Evolutionary conservation across 2,329 filamentous ascomycete species (phyloP).

Genomic region (Phialophora macrospora): DNA sequence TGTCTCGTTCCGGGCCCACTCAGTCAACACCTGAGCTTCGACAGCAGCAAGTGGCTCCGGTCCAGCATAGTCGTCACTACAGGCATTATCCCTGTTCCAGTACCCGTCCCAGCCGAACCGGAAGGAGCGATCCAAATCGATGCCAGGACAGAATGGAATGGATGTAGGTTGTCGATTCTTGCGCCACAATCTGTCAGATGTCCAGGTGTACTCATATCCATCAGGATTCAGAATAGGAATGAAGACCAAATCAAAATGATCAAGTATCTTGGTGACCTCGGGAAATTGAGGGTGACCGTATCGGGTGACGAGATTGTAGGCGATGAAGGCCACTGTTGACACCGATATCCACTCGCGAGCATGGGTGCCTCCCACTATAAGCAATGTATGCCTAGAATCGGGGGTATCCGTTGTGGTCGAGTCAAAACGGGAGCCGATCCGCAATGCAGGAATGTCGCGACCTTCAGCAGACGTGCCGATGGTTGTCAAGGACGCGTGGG

Average conservation of each 20-base stretch:
- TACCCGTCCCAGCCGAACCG: constrained; percentile 80
- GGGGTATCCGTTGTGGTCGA: constrained; percentile 49
- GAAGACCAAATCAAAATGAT: constrained; percentile 85
- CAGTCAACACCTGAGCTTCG: constrained; percentile 74
- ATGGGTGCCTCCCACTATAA: constrained; percentile 85
- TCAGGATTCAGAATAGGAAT: constrained; percentile 91
- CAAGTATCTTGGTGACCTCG: constrained; percentile 74
- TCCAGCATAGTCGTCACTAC: constrained; percentile 88
- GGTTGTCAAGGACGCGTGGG: constrained; percentile 72
- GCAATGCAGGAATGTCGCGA: constrained; percentile 80
- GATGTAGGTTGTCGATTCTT: constrained; percentile 88
- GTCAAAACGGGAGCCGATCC: constrained; percentile 65
- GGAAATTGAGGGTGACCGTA: constrained; percentile 70
- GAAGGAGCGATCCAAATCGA: constrained; percentile 89
- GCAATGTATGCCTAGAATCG: constrained; percentile 69
- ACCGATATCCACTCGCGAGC: constrained; percentile 96
- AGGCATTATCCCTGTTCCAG: constrained; percentile 73
- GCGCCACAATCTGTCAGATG: constrained; percentile 88
- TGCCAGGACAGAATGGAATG: constrained; percentile 79
- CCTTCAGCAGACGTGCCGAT: constrained; percentile 89
- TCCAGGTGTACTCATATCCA: constrained; percentile 93
- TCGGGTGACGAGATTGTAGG: constrained; percentile 82
- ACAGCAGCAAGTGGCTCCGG: constrained; percentile 80
- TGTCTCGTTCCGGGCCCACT: constrained; percentile 83
- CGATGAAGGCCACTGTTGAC: constrained; percentile 86